Percentiles rank a stretch among this genome's conserved stretches.
phyloP scores from a whole-genome alignment of 306 rosid genomes.

The Lathyrus tuberosus region DNA sequence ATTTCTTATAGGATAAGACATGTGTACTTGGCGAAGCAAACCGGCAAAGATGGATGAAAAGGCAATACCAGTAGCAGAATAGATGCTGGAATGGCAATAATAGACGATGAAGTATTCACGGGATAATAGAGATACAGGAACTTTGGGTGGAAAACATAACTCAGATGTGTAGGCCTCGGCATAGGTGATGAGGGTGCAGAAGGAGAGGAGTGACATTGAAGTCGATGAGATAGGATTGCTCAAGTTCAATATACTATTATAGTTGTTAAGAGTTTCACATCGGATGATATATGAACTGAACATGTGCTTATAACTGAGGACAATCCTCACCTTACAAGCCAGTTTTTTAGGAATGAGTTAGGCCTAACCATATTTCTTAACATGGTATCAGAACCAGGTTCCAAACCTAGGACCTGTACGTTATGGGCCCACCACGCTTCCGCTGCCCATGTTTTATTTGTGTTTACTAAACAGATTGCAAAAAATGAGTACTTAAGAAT shows the following conservation, averaged over 20 bases:
- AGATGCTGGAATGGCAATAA: not conserved
- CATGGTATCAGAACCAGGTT: too few species aligned
- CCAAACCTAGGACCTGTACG: too few species aligned
- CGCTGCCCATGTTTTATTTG: not conserved
- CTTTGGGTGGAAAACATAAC: not conserved
- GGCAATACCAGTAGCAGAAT: not conserved
- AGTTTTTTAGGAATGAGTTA: too few species aligned
- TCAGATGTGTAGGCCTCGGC: not conserved
- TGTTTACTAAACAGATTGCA: constrained; percentile 17
- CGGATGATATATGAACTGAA: too few species aligned
- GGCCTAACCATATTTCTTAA: too few species aligned
- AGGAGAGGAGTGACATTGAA: not conserved
- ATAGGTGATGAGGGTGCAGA: not conserved
- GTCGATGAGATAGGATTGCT: not conserved
- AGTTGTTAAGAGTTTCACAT: not conserved
- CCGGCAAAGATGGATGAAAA: not conserved
- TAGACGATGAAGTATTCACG: not conserved
- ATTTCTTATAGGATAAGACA: not conserved
- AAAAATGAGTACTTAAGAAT: not conserved
- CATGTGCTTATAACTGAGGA: too few species aligned
- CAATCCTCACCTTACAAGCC: too few species aligned
- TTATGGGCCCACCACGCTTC: too few species aligned
- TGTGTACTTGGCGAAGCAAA: not conserved
- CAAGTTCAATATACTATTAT: not conserved
- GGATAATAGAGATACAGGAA: not conserved